Conservation (phyloP, 2,329 filamentous ascomycete species). For the Blumeria graminis region DNA sequence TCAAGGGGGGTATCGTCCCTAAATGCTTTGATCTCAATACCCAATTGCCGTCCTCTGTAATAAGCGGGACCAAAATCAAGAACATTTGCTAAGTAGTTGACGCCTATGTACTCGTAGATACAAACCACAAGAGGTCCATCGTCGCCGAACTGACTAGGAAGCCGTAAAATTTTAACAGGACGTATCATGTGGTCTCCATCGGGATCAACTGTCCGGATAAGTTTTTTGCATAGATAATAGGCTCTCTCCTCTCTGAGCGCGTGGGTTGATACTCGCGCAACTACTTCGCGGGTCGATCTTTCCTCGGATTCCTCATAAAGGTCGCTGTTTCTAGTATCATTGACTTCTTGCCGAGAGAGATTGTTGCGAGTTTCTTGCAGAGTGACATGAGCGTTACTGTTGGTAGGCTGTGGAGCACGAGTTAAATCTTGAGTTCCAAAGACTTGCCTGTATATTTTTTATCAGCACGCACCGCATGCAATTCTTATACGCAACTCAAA, state of each 20-base stretch:
- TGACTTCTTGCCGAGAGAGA: constrained; percentile 1
- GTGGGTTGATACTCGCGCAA: constrained; percentile 66
- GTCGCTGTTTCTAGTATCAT: constrained; percentile 3
- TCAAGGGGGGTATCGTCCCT: constrained; percentile 20
- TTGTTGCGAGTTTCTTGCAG: background rate
- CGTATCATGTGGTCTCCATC: constrained; percentile 52
- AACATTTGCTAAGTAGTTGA: constrained; percentile 44
- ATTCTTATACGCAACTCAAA: too few species aligned
- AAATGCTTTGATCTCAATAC: constrained; percentile 19
- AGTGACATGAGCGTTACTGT: constrained; percentile 5
- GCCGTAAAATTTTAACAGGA: constrained; percentile 53
- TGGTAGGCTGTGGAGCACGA: background rate
- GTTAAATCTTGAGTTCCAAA: constrained; percentile 26
- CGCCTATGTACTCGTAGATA: constrained; percentile 57
- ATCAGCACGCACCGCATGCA: too few species aligned
- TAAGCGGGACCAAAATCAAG: constrained; percentile 58
- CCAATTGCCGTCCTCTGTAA: constrained; percentile 29
- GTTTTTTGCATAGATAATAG: constrained; percentile 55
- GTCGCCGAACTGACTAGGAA: constrained; percentile 44
- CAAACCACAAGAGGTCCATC: constrained; percentile 46
- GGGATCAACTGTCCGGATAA: constrained; percentile 47
- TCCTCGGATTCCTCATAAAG: background rate
- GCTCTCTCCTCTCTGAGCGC: constrained; percentile 64
- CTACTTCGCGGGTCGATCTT: constrained; percentile 20
- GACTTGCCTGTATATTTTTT: constrained; percentile 28